Percentiles rank a stretch among this genome's conserved stretches.
Conservation (phyloP, 371 early-diverging fungal genomes). For the Coemansia sp. region DNA sequence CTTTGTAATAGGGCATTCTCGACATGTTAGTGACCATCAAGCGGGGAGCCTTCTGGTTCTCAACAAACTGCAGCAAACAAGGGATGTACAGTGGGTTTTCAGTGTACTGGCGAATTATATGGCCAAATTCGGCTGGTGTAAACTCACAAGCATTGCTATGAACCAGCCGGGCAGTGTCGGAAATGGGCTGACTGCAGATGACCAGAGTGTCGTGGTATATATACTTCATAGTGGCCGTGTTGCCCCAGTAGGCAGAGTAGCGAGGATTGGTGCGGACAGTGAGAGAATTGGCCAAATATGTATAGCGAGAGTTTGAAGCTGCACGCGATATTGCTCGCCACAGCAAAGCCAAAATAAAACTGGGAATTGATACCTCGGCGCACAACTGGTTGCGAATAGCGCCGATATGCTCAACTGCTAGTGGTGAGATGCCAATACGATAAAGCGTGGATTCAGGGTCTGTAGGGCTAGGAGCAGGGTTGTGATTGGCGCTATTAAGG, state of each 20-base stretch:
- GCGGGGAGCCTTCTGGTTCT: background rate
- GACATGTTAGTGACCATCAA: constrained; percentile 16
- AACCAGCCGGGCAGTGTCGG: background rate
- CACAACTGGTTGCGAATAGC: background rate
- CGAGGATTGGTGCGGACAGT: constrained; percentile 9
- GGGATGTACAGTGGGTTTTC: background rate
- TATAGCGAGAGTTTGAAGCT: background rate
- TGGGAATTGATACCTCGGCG: constrained; percentile 13
- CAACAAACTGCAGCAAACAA: constrained; percentile 4
- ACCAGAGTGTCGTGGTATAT: background rate
- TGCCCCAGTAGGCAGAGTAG: constrained; percentile 27
- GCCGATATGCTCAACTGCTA: background rate
- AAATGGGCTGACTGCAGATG: background rate
- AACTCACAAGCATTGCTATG: constrained; percentile 7
- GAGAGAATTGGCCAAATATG: constrained; percentile 21
- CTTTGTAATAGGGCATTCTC: constrained; percentile 7
- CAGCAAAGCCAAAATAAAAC: constrained; percentile 16
- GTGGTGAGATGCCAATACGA: constrained; percentile 4
- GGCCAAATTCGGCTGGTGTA: constrained; percentile 9
- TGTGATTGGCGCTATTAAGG: background rate
- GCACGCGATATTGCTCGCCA: constrained; percentile 8
- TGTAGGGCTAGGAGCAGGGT: no score
- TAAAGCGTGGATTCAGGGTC: background rate
- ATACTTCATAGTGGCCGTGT: constrained; percentile 16
- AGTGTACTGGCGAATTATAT: constrained; percentile 1